Evolutionary conservation across 441 rosid species (phyloP), one percentile per base, ranked within the genome.

Genomic region (Aquilaria agallochum): DNA sequence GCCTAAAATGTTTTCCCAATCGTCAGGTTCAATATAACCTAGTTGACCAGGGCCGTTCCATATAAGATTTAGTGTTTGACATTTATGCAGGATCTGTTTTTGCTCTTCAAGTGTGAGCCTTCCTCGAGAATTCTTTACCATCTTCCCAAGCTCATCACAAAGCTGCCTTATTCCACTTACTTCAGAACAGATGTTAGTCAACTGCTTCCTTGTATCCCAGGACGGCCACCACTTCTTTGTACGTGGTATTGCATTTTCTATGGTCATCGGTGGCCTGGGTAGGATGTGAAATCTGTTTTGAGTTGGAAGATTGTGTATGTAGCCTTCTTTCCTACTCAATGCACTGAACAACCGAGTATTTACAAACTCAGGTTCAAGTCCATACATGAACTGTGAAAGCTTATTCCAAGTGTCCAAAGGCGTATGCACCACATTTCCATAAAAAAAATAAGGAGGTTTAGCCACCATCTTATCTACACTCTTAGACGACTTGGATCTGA

Each of bases 161-260:
- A 94, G 79, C 65, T 58, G 72, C 68, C 85, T 62, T 56, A 70
- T 59, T 33, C 84, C 87, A 31, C 59, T 52, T 1, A 68, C 68
- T 53, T 65, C 80, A 31, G 75, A 76, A 68, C 56, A 73, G 51
- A 70, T 61, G 61, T 67, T 63, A 59, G 66, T 79, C 70, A 95
- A 47, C 59, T 88, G 87, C 74, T 76, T 85, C 86, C 99, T 85
- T 1, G 94, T 76, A 79, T 95, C 99, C 98, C 99, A 92, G 14
- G 78, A 74, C 34, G 99, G 98, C 96, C 98, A 89, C 96, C 98
- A 95, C 63, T 82, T 86, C 82, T 80, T 86, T 42, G 74, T 60
- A 51, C 73, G 77, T 2, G 96, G 93, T 55, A 92, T 62, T 45
- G 85, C 92, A 15, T 91, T 90, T 74, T 77, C 71, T 45, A 92